Base-by-base conservation (phyloP, 306 rosid genomes). In the Sicyos edulis region DNA sequence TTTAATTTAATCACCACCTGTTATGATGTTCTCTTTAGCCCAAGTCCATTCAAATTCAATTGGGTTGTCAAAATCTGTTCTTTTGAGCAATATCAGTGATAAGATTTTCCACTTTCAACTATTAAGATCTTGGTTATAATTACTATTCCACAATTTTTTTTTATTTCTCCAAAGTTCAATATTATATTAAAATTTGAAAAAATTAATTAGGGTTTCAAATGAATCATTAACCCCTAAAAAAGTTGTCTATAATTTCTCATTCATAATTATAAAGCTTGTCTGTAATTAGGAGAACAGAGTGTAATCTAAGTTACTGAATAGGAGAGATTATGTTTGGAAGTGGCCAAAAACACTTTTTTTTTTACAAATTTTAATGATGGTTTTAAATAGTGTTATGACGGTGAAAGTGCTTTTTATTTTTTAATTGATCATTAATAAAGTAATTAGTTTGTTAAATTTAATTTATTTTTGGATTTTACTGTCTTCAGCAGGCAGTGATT, bases 51-150 rank as follows among this genome's bases (percentile, higher is more conserved):
- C 7, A 14, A 12, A 40, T 20, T 70, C 70, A 54, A 54, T 68
- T 69, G 80, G 77, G 45, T 64, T 76, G 77, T 34, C 85, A 74
- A 73, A 81, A 81, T 80, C 76, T 76, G 80, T 66, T 71, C 81
- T 79, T 74, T 75, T 59, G 59, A 77, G 81, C 65, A 53, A 76
- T 70, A 61, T 76, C 60, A 62, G 44, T 69, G 77, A 78, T 77
- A 78, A 82, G 92, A 85, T 87, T 74, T 82, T 78, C 77, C 88
- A 78, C 83, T 75, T 57, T 70, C 14, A 82, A 50, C 29, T 73
- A 74, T 54, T 74, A 22, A 74, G 76, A 76, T 72, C 74, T 79
- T 76, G 76, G 5, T 24, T 10, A 50, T 53, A 22, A 75, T 75
- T 77, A 76, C 72, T 22, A 65, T 17, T 42, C 47, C 14, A 62